Evolutionary conservation across 768 basidiomycete species (phyloP).

Genomic region (Boletus insuetus): DNA sequence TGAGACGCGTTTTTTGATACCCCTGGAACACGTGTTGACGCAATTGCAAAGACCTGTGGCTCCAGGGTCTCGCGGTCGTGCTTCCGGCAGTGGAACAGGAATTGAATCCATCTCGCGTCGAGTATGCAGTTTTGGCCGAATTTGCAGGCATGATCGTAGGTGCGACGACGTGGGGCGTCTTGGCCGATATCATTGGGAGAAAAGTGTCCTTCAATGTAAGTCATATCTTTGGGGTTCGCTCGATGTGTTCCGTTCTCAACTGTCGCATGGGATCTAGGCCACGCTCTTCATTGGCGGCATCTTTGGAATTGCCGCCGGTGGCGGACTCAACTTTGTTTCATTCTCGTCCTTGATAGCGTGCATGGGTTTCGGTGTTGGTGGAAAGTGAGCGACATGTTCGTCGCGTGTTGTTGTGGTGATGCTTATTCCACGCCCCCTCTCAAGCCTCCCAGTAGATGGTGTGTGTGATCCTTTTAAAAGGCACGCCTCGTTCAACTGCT

Average conservation of each 20-base stretch:
- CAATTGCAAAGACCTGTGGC: constrained; percentile 32
- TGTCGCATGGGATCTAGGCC: constrained; percentile 16
- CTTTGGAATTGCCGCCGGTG: constrained; percentile 52
- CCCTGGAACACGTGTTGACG: constrained; percentile 24
- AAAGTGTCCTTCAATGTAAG: constrained; percentile 42
- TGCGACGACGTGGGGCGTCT: constrained; percentile 46
- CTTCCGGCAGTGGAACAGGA: constrained; percentile 44
- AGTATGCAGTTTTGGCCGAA: constrained; percentile 46
- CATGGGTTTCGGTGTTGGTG: constrained; percentile 49
- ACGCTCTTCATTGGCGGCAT: constrained; percentile 40
- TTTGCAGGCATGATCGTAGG: constrained; percentile 50
- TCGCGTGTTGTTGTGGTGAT: constrained; percentile 14
- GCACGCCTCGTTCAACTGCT: not conserved
- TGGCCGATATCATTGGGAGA: constrained; percentile 49
- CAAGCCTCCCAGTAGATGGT: constrained; percentile 48
- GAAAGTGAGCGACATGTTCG: constrained; percentile 39
- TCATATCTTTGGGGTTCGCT: not conserved
- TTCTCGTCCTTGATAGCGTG: constrained; percentile 47
- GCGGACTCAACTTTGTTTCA: constrained; percentile 42
- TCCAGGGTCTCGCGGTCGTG: constrained; percentile 47
- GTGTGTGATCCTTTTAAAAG: constrained; percentile 2
- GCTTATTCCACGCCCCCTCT: constrained; percentile 1
- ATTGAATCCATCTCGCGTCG: constrained; percentile 40
- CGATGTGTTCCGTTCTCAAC: not conserved
- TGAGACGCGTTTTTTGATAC: constrained; percentile 20